phyloP scores from a whole-genome alignment of 1,139 yeast genomes.

The Sugiyamaella pinicola region DNA sequence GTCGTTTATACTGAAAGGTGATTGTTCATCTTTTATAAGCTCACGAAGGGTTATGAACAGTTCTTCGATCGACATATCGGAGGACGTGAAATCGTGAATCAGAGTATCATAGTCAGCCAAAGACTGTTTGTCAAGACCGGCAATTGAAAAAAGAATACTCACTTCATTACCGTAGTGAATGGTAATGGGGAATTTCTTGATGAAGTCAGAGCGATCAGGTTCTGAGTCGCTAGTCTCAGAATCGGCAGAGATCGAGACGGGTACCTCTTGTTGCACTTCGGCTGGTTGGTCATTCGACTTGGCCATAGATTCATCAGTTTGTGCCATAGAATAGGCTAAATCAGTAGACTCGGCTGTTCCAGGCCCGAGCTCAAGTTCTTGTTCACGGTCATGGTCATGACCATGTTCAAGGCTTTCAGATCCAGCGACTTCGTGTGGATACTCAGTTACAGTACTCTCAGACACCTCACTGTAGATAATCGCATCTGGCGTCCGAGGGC shows the following conservation, averaged over 20 bases:
- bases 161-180: slow-evolving; percentile 11
- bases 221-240: background rate
- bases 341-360: too few relatives aligned
- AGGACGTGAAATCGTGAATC: slow-evolving; percentile 9
- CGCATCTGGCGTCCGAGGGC: too few relatives aligned
- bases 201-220: background rate
- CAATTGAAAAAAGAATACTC: slow-evolving; percentile 11
- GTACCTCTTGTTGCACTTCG: too few relatives aligned
- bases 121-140: background rate
- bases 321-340: too few relatives aligned
- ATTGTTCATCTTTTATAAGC: slow-evolving; percentile 22
- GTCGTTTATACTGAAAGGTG: slow-evolving; percentile 24
- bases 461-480: too few relatives aligned
- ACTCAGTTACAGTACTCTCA: background rate
- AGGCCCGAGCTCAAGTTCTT: too few relatives aligned
- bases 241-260: too few relatives aligned
- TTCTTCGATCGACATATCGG: slow-evolving; percentile 24
- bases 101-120: slow-evolving; percentile 9
- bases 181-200: slow-evolving; percentile 14
- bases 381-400: too few relatives aligned
- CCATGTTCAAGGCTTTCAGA: too few relatives aligned
- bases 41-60: slow-evolving; percentile 30
- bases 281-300: too few relatives aligned
- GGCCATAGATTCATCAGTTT: too few relatives aligned
- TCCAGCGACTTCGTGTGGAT: background rate